A percentile compares a stretch with the other conserved stretches of the same genome.
These are phyloP conservation scores for Boletus albobrunnescens DNA, from an alignment of 1,284 basidiomycete species.

Conservation along the genomic window DNA sequence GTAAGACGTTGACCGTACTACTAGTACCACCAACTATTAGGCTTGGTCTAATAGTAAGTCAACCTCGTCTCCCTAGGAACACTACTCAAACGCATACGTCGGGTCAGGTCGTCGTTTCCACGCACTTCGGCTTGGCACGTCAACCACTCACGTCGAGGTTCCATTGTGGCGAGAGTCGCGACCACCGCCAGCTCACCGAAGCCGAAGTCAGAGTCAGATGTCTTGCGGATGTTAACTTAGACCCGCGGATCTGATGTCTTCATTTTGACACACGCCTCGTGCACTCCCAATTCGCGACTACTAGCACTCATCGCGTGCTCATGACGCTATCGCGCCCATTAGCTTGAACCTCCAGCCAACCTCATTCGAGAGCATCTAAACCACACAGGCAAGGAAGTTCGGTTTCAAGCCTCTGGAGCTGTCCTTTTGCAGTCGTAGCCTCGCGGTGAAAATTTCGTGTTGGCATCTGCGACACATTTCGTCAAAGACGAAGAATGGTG, in stretches of 20 bases:
- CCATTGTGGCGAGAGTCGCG: slow-evolving; percentile 2
- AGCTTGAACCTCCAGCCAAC: slow-evolving; percentile 1
- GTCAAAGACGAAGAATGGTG: slow-evolving; percentile 9
- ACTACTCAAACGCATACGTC: neutral
- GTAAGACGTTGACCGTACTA: too few relatives aligned
- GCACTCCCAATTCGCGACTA: slow-evolving; percentile 5
- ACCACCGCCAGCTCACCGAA: slow-evolving; percentile 20
- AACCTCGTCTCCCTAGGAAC: slow-evolving; percentile 3
- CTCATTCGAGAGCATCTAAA: neutral
- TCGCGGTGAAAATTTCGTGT: slow-evolving; percentile 2
- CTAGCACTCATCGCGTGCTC: slow-evolving; percentile 3
- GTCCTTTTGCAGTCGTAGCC: neutral
- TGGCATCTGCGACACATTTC: slow-evolving; percentile 1
- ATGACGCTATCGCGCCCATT: neutral
- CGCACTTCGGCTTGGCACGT: neutral
- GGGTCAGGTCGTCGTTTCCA: neutral
- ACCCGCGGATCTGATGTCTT: slow-evolving; percentile 32
- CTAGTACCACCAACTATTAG: too few relatives aligned
- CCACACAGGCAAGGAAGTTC: neutral
- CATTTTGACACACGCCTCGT: slow-evolving; percentile 28
- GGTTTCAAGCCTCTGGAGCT: neutral
- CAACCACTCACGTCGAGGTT: slow-evolving; percentile 1
- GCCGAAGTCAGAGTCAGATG: slow-evolving; percentile 14
- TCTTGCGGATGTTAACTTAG: slow-evolving; percentile 20
- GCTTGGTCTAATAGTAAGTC: too few relatives aligned